These are phyloP conservation scores for Cryptococcus wingfieldii DNA, from an alignment of 1,284 basidiomycete species.

Conservation along the genomic window DNA sequence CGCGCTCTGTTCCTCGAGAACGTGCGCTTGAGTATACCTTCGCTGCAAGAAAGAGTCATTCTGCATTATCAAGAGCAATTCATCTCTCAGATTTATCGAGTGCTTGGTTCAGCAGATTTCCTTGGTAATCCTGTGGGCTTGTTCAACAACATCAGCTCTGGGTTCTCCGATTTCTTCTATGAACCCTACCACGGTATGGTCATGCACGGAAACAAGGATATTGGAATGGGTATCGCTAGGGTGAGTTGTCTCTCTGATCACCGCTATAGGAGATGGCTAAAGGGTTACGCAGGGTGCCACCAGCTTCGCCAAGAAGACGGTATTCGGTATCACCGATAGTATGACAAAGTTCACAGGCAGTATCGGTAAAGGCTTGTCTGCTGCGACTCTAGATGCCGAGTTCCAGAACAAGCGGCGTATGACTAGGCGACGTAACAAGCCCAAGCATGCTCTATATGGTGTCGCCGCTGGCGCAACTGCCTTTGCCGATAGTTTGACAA, in stretches of 20 bases:
- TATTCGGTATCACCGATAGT: slow-evolving; percentile 93
- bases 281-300: slow-evolving; percentile 69
- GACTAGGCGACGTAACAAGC: slow-evolving; percentile 86
- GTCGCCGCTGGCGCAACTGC: slow-evolving; percentile 92
- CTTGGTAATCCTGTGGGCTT: slow-evolving; percentile 77
- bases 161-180: slow-evolving; percentile 98
- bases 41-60: slow-evolving; percentile 76
- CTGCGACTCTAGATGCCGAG: slow-evolving; percentile 92
- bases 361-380: slow-evolving; percentile 94
- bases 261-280: background rate
- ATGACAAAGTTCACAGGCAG: slow-evolving; percentile 96
- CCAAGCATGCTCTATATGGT: slow-evolving; percentile 94
- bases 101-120: slow-evolving; percentile 95
- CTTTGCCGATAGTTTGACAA: slow-evolving; percentile 87
- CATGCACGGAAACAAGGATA: slow-evolving; percentile 92
- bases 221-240: slow-evolving; percentile 96
- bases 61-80: slow-evolving; percentile 95
- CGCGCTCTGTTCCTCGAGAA: slow-evolving; percentile 95
- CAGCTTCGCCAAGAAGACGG: slow-evolving; percentile 97
- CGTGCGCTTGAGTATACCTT: slow-evolving; percentile 79
- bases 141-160: slow-evolving; percentile 97
- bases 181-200: slow-evolving; percentile 97
- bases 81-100: slow-evolving; percentile 88
- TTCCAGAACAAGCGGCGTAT: slow-evolving; percentile 87
- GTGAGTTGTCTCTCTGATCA: slow-evolving; percentile 48